Evolutionary conservation across 2,329 filamentous ascomycete genomes (phyloP).

Genomic region (Cordyceps cateniannulata): DNA sequence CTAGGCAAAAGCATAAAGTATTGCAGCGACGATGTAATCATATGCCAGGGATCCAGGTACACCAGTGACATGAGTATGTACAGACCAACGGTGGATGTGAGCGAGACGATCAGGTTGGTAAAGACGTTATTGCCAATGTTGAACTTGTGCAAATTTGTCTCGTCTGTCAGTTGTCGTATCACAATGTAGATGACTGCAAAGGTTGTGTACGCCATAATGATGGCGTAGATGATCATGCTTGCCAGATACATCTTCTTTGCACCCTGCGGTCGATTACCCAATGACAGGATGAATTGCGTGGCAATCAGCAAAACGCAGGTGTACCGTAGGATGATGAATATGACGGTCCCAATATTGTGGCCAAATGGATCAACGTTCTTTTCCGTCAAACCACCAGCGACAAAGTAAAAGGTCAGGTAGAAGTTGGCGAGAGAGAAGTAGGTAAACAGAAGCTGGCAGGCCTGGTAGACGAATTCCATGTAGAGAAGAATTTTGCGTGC

Average conservation of each 20-base stretch:
- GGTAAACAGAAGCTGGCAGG: conserved; percentile 87
- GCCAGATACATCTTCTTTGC: conserved; percentile 84
- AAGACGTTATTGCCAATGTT: conserved; percentile 80
- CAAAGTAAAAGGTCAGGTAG: conserved; percentile 98
- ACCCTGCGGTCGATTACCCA: conserved; percentile 93
- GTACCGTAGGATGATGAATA: conserved; percentile 85
- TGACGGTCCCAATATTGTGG: conserved; percentile 72
- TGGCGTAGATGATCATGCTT: conserved; percentile 80
- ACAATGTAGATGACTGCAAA: conserved; percentile 89
- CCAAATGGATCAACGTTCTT: conserved; percentile 81
- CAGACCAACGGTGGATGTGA: conserved; percentile 81
- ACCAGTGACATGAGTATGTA: conserved; percentile 96
- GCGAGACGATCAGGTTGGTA: conserved; percentile 87
- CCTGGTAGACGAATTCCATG: conserved; percentile 92
- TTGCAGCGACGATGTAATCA: conserved; percentile 86
- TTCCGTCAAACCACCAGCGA: conserved; percentile 83
- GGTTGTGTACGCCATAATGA: conserved; percentile 95
- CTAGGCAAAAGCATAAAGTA: conserved; percentile 89
- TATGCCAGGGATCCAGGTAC: conserved; percentile 98
- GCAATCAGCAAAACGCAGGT: conserved; percentile 80
- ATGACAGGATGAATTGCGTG: conserved; percentile 91
- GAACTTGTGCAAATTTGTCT: conserved; percentile 38
- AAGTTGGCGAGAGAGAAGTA: conserved; percentile 99
- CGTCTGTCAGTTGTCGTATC: conserved; percentile 63
- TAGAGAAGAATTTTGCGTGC: conserved; percentile 85